Conservation (phyloP, 768 basidiomycete genomes). For the Podaxis carcinomalis region DNA sequence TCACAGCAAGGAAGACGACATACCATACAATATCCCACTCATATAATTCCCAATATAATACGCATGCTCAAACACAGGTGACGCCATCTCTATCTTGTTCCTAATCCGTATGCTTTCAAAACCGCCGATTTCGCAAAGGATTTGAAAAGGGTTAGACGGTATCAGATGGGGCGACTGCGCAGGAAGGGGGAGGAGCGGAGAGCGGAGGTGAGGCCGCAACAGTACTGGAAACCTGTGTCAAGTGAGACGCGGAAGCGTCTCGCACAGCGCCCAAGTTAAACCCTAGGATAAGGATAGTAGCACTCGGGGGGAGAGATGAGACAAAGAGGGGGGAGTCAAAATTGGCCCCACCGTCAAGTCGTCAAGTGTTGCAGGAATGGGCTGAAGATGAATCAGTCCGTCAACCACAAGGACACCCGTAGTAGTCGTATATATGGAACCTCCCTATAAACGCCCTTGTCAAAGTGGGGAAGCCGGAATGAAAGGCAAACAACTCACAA, state of each 20-base stretch:
- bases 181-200: not conserved
- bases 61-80: conserved; percentile 23
- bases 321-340: not conserved
- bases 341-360: not conserved
- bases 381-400: not conserved
- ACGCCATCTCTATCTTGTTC: not conserved
- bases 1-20: conserved; percentile 4
- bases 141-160: not conserved
- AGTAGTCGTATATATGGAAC: not conserved
- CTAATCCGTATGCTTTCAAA: not conserved
- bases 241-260: not conserved
- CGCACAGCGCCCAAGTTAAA: not conserved
- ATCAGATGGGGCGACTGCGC: not conserved
- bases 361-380: not conserved
- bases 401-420: not conserved
- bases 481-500: not conserved
- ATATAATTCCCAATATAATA: conserved; percentile 28
- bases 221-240: not conserved
- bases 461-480: not conserved
- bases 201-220: not conserved
- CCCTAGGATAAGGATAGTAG: not conserved
- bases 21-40: conserved; percentile 28
- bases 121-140: no score
- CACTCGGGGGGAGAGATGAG: not conserved
- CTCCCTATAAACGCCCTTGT: not conserved